Conservation (phyloP, 2,329 filamentous ascomycete species). For the Xylariaceae sp. region DNA sequence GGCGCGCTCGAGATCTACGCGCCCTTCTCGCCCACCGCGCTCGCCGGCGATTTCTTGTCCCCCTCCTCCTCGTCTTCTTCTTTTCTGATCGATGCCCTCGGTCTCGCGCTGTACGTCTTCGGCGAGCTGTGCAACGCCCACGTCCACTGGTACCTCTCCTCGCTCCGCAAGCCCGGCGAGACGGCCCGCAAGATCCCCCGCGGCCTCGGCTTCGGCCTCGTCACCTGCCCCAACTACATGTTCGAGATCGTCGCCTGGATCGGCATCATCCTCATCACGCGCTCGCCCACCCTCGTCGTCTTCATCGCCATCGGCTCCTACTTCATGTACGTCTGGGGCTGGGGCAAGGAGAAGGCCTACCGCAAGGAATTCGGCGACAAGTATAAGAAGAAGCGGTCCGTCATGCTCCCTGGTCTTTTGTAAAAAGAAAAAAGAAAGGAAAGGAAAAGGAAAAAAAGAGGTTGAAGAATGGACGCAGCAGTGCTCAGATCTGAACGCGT, state of each 20-base stretch:
- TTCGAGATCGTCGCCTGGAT: slow-evolving; percentile 87
- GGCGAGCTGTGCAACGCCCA: slow-evolving; percentile 77
- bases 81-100: slow-evolving; percentile 55
- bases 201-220: slow-evolving; percentile 76
- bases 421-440: slow-evolving; percentile 40
- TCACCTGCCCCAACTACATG: slow-evolving; percentile 97
- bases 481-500: too few species aligned
- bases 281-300: slow-evolving; percentile 69
- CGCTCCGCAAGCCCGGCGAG: slow-evolving; percentile 70
- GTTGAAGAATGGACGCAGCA: too few species aligned
- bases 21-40: slow-evolving; percentile 63
- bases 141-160: slow-evolving; percentile 72
- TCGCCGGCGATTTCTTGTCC: slow-evolving; percentile 34
- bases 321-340: slow-evolving; percentile 84
- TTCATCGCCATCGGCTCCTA: slow-evolving; percentile 68
- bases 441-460: too few species aligned
- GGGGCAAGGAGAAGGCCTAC: slow-evolving; percentile 87
- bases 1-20: slow-evolving; percentile 82
- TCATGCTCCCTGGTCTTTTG: slow-evolving; percentile 73
- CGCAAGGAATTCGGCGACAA: slow-evolving; percentile 85
- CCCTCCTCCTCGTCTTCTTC: too few species aligned
- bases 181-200: slow-evolving; percentile 83
- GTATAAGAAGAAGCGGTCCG: slow-evolving; percentile 91
- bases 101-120: slow-evolving; percentile 66
- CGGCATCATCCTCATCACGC: slow-evolving; percentile 72